Evolutionary conservation across 306 rosid genomes (phyloP).

Genomic region (Notholithocarpus densiflorus): DNA sequence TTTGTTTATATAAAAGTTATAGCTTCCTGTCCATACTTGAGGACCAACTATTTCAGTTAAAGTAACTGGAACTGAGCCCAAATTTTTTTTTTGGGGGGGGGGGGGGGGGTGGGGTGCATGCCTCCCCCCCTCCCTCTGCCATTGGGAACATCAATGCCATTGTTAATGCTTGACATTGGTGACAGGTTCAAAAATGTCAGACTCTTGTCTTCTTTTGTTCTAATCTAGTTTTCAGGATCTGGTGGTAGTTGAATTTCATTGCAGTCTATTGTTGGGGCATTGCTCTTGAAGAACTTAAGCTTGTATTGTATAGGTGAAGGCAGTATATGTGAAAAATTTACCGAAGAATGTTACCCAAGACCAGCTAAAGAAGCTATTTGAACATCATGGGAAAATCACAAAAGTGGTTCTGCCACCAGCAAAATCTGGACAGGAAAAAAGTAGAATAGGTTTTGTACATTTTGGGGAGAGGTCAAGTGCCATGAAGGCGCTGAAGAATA

Average conservation of each 20-base stretch:
- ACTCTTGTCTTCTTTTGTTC: not conserved
- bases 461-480: slow-evolving; percentile 89
- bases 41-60: slow-evolving; percentile 20
- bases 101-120: too few relatives aligned
- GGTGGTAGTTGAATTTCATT: not conserved
- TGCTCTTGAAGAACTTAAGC: slow-evolving; percentile 14
- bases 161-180: not conserved
- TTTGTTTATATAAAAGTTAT: not conserved
- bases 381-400: slow-evolving; percentile 90
- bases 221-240: not conserved
- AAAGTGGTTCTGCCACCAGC: slow-evolving; percentile 96
- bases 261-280: slow-evolving; percentile 6
- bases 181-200: not conserved
- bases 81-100: too few relatives aligned
- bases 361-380: slow-evolving; percentile 81
- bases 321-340: slow-evolving; percentile 84
- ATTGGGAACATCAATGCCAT: not conserved
- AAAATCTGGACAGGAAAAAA: slow-evolving; percentile 83
- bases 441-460: slow-evolving; percentile 93
- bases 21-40: not conserved
- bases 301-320: slow-evolving; percentile 66
- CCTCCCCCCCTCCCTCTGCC: too few relatives aligned
- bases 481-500: slow-evolving; percentile 89
- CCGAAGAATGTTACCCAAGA: slow-evolving; percentile 92
- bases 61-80: not conserved